These are phyloP conservation scores for Ochetophila trinervis DNA, from an alignment of 306 rosid species.

Conservation along the genomic window DNA sequence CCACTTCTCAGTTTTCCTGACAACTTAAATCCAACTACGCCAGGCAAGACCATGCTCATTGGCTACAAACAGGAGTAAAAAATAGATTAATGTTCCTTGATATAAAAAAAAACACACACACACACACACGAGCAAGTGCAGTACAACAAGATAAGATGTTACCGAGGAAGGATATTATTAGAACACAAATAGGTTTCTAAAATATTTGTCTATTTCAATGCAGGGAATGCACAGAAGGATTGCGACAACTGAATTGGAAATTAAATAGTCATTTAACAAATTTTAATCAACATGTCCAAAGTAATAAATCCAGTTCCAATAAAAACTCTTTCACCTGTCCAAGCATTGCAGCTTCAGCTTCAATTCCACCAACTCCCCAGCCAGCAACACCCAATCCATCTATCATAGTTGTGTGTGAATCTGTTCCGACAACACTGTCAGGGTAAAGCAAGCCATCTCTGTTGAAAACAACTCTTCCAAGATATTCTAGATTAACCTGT, in stretches of 20 bases:
- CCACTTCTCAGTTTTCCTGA: conserved; percentile 76
- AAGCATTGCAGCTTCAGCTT: conserved; percentile 98
- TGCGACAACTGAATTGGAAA: background rate
- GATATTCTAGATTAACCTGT: conserved; percentile 94
- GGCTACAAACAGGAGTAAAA: conserved; percentile 49
- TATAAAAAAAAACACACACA: background rate
- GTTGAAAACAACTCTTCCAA: conserved; percentile 90
- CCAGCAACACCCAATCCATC: conserved; percentile 99
- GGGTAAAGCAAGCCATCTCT: conserved; percentile 80
- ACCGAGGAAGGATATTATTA: background rate
- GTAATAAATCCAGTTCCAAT: background rate
- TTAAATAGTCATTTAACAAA: background rate
- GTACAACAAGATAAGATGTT: background rate
- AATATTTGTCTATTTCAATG: background rate
- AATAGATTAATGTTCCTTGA: conserved; percentile 8
- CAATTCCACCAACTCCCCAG: conserved; percentile 99
- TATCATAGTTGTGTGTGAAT: conserved; percentile 97
- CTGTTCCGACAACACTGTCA: conserved; percentile 96
- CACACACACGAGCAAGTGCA: background rate
- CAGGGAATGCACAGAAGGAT: background rate
- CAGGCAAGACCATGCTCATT: conserved; percentile 99
- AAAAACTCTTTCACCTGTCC: conserved; percentile 67
- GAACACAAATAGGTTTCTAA: background rate
- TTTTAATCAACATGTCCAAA: background rate
- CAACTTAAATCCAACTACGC: conserved; percentile 92